Base-by-base conservation (phyloP, 1,284 basidiomycete genomes). In the Dichomitus squalens region DNA sequence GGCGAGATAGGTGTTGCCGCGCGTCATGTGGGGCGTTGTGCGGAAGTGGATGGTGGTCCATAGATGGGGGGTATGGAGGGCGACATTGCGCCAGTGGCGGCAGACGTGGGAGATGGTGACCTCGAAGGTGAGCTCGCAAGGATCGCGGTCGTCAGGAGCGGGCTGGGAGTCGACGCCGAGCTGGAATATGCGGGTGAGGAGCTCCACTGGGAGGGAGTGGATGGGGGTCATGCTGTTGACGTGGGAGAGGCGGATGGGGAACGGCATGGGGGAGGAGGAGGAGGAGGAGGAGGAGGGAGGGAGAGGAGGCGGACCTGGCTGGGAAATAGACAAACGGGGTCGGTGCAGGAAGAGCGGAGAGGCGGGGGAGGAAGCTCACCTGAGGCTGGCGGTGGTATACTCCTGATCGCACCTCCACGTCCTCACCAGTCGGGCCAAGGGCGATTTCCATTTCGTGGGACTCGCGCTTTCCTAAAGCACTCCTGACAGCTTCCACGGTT, bases 41-140 rank as follows among this genome's bases (percentile, higher is more conserved):
- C 80, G 75, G 64, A 86, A 79, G 64, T 80, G 79, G 34, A 86
- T 69, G 21, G 74, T 78, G 7, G 76, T 79, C 84, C 84, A 87
- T 33, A 86, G 73, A 35, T 68, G 68, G 4, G 80, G 74, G 1
- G 77, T 81, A 38, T 70, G 70, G 44, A 85, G 67, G 4, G 84
- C 82, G 53, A 85, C 72, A 18, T 73, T 66, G 33, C 83, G 76
- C 84, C 84, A 86, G 53, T 77, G 74, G 4, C 64, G 73, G 64
- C 79, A 85, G 41, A 85, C 79, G 64, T 83, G 82, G 16, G 82
- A 84, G 33, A 80, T 79, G 50, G 76, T 52, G 58, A 84, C 71
- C 68, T 84, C 82, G 64, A 82, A 82, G 60, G 75, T 74, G 27
- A 75, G 76, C 4, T 53, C 52, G 33, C 57, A 55, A 55, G 53